Evolutionary conservation across 139 green algal species (phyloP), one percentile per base, ranked within the genome.

Genomic region (Trebouxia sp.): DNA sequence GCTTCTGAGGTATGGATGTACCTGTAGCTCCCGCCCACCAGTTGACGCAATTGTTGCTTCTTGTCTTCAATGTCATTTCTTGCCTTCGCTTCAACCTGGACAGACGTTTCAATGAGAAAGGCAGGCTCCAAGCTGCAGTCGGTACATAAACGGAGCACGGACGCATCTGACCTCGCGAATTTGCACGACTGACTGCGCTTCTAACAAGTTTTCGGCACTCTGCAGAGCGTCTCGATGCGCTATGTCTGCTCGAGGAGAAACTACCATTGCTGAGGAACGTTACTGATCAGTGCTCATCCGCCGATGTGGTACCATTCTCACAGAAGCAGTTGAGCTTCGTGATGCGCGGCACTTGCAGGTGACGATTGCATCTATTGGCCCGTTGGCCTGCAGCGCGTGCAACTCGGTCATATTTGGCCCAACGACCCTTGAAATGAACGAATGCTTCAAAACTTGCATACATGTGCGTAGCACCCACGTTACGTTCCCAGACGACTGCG

Each of bases 1-100:
- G 22, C 26, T 53, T 12, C 15, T 15, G 35, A 56, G 41, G 26
- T 17, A 24, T 2, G 10, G 0, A 30, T 5, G 7, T 56, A 90
- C 92, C 89, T 89, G 86, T 98, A 98, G 0, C 93, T 97, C 41
- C 94, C 88, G 0, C 95, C 95, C 17, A 98, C 92, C 14, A 97
- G 85, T 69, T 94, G 86, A 0, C 94, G 87, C 28, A 98, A 88
- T 84, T 97, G 88, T 45, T 88, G 76, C 76, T 96, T 95, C 82
- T 98, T 98, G 53, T 94, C 91, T 56, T 97, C 92, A 20, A 98
- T 96, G 55, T 98, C 91, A 58, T 88, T 82, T 8, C 86, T 80
- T 0, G 92, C 96, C 32, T 87, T 87, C 6, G 85, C 82, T 76
- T 97, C 93, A 41, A 98, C 90, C 89, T 97, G 84, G 72, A 72